Percentiles rank a stretch among this genome's conserved stretches.
Evolutionary conservation across 352 stramenopile species (phyloP).

Genomic region (Pythium aphanidermatum): DNA sequence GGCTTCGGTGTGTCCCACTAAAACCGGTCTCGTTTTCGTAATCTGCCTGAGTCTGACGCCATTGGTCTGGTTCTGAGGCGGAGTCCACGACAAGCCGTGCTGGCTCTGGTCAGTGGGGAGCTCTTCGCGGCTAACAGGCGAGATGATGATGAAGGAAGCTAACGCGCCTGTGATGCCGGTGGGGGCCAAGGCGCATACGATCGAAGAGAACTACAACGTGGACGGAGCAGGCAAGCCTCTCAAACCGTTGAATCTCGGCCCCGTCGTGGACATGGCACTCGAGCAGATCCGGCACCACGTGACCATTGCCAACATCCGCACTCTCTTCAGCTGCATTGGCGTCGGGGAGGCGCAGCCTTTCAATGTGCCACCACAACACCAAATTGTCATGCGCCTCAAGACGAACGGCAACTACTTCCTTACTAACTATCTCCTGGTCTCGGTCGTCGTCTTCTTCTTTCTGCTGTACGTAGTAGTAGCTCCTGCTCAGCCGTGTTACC

Average conservation of each 20-base stretch:
- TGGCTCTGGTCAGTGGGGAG: conserved; percentile 5
- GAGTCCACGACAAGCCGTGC: conserved; percentile 1
- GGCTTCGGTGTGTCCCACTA: conserved; percentile 2
- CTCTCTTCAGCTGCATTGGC: conserved; percentile 58
- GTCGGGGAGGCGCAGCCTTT: conserved; percentile 58
- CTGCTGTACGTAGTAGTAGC: conserved; percentile 28
- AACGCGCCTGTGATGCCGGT: conserved; percentile 12
- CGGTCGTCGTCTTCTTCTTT: conserved; percentile 53
- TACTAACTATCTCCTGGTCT: conserved; percentile 68
- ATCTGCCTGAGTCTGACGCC: not conserved
- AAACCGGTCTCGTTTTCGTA: conserved; percentile 1
- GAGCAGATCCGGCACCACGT: conserved; percentile 36
- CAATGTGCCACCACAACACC: conserved; percentile 39
- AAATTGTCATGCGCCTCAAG: conserved; percentile 47
- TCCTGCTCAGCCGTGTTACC: not conserved
- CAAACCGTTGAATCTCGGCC: conserved; percentile 22
- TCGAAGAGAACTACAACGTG: conserved; percentile 6
- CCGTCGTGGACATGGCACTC: conserved; percentile 27
- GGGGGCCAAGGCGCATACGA: conserved; percentile 14
- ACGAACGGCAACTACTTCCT: conserved; percentile 69
- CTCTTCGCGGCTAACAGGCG: not conserved
- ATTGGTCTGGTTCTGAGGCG: not conserved
- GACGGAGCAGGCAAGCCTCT: conserved; percentile 7
- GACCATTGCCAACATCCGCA: conserved; percentile 36
- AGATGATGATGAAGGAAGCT: conserved; percentile 13